Conservation (phyloP, 2,329 filamentous ascomycete species). For the Ceratocystis harringtonii region DNA sequence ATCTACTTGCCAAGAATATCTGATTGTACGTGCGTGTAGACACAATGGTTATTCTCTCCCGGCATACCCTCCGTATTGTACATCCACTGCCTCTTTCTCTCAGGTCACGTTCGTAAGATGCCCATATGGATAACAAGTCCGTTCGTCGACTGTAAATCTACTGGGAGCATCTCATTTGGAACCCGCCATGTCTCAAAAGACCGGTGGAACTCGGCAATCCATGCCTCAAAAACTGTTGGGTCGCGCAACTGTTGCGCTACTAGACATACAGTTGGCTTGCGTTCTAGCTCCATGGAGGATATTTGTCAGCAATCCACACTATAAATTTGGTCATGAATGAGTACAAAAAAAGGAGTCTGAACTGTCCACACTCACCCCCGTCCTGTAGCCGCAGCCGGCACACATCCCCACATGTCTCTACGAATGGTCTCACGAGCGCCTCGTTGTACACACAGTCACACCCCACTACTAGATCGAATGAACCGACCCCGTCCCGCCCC, state of each 20-base stretch:
- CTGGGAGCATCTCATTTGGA: constrained; percentile 45
- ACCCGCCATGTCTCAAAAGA: constrained; percentile 65
- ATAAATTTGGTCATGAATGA: too few species aligned
- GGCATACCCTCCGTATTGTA: not conserved
- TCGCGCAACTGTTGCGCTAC: constrained; percentile 82
- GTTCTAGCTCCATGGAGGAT: constrained; percentile 14
- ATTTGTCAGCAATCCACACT: too few species aligned
- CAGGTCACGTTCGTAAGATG: constrained; percentile 33
- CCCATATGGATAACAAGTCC: constrained; percentile 78
- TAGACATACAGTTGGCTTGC: constrained; percentile 51
- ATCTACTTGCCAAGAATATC: not conserved
- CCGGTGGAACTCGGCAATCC: constrained; percentile 53
- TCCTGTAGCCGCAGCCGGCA: constrained; percentile 41
- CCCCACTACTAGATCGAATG: constrained; percentile 60
- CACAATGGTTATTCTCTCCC: not conserved
- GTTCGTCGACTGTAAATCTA: constrained; percentile 43
- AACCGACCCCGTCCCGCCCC: not conserved
- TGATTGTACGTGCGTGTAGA: not conserved
- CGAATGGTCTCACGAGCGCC: constrained; percentile 62
- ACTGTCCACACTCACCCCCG: not conserved
- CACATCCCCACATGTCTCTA: constrained; percentile 63
- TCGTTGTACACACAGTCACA: constrained; percentile 97
- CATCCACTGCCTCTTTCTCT: not conserved
- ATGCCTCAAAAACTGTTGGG: constrained; percentile 69
- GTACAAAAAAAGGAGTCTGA: not conserved